phyloP scores from a whole-genome alignment of 805 yeast species.

The Candida hispaniensis region DNA sequence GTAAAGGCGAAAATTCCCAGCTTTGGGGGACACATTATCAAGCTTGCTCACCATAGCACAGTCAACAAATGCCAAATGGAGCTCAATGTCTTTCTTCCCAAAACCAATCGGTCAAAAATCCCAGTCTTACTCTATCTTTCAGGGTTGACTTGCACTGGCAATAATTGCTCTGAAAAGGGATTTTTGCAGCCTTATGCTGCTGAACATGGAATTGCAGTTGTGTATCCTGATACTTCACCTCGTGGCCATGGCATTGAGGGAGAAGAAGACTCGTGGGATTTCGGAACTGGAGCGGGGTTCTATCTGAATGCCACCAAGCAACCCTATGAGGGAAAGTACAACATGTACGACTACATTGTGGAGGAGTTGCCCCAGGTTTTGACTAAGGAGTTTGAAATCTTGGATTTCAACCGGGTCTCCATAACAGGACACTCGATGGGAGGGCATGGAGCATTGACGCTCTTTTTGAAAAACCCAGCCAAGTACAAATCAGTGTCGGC shows the following conservation, averaged over 20 bases:
- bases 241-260: constrained; percentile 70
- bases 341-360: constrained; percentile 77
- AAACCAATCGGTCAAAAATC: constrained; percentile 31
- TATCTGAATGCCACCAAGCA: constrained; percentile 73
- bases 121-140: constrained; percentile 77
- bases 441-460: constrained; percentile 80
- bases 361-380: constrained; percentile 55
- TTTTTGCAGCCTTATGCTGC: constrained; percentile 73
- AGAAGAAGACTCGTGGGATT: constrained; percentile 78
- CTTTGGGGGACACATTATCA: constrained; percentile 67
- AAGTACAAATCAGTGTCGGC: constrained; percentile 74
- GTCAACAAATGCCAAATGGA: constrained; percentile 64
- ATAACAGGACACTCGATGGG: constrained; percentile 99
- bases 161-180: constrained; percentile 90
- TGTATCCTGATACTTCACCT: constrained; percentile 96
- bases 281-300: constrained; percentile 94
- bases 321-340: constrained; percentile 63
- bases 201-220: constrained; percentile 73
- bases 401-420: constrained; percentile 52
- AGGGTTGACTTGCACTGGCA: constrained; percentile 88
- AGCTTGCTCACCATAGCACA: constrained; percentile 62
- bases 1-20: constrained; percentile 39
- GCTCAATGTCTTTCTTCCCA: constrained; percentile 75
- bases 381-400: constrained; percentile 32
- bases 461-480: constrained; percentile 58